These are phyloP conservation scores for Yamadazyma phyllophila DNA, from an alignment of 805 yeast species.

Conservation along the genomic window DNA sequence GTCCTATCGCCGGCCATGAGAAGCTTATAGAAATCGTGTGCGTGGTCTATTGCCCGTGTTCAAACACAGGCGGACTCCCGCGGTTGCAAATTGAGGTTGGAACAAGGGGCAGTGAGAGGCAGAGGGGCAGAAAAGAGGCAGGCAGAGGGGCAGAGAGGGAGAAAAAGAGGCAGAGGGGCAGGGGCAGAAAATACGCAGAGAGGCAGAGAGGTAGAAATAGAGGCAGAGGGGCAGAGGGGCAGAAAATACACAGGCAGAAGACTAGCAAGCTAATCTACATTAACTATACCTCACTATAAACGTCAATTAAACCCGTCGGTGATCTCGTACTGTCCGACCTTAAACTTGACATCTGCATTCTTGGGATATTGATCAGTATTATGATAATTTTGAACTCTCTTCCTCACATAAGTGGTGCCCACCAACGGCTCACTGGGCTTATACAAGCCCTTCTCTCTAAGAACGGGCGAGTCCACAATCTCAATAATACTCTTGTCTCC, in stretches of 20 bases:
- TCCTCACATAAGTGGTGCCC: constrained; percentile 30
- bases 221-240: too few species aligned
- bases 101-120: too few species aligned
- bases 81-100: too few species aligned
- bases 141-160: too few species aligned
- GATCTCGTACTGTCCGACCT: constrained; percentile 27
- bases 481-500: constrained; percentile 27
- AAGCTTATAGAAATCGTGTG: not conserved
- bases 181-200: too few species aligned
- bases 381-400: constrained; percentile 29
- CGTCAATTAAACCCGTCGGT: constrained; percentile 25
- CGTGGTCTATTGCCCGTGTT: not conserved
- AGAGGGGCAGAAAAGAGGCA: too few species aligned
- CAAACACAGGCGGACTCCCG: too few species aligned
- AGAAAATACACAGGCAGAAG: too few species aligned
- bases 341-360: constrained; percentile 24
- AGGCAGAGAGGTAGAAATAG: too few species aligned
- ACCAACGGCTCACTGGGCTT: constrained; percentile 21
- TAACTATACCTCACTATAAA: not conserved
- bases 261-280: too few species aligned
- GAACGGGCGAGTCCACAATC: constrained; percentile 31
- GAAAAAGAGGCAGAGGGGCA: too few species aligned
- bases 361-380: constrained; percentile 20
- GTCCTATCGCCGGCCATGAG: not conserved
- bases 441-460: constrained; percentile 29